phyloP scores from a whole-genome alignment of 1,284 basidiomycete genomes.

The Apiotrichum brassicae region DNA sequence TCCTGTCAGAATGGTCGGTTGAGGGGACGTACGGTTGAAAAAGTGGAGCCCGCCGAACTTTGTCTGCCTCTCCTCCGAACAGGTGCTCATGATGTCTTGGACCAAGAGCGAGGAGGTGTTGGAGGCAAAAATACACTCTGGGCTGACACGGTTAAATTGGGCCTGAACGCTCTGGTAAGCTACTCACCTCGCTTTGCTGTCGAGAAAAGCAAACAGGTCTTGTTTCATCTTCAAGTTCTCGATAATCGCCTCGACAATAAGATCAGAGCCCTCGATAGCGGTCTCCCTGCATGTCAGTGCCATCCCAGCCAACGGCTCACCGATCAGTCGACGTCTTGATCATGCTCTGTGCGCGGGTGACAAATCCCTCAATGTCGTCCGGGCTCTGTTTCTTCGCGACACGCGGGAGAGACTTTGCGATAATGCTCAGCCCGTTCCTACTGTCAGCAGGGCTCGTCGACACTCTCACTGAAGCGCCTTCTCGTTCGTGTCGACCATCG shows the following conservation, averaged over 20 bases:
- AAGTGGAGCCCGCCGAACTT: constrained; percentile 54
- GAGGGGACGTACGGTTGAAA: constrained; percentile 46
- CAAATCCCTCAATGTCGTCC: constrained; percentile 41
- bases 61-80: constrained; percentile 34
- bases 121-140: constrained; percentile 50
- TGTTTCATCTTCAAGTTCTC: constrained; percentile 54
- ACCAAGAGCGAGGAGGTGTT: constrained; percentile 55
- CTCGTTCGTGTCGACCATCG: constrained; percentile 46
- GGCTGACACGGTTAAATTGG: not conserved
- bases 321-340: constrained; percentile 51
- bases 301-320: constrained; percentile 14
- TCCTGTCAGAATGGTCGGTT: not conserved
- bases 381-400: constrained; percentile 52
- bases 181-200: constrained; percentile 45
- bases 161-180: no score
- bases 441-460: constrained; percentile 15
- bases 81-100: constrained; percentile 49
- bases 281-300: constrained; percentile 27
- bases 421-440: constrained; percentile 49
- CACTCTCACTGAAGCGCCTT: constrained; percentile 36
- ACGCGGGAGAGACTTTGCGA: constrained; percentile 51
- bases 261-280: constrained; percentile 51
- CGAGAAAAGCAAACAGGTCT: constrained; percentile 52
- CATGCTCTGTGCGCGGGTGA: constrained; percentile 45
- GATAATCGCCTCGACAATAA: constrained; percentile 56